Percentiles rank a stretch among this genome's conserved stretches.
These are phyloP conservation scores for Thelonectria olida DNA, from an alignment of 2,329 filamentous ascomycete species.

Conservation along the genomic window DNA sequence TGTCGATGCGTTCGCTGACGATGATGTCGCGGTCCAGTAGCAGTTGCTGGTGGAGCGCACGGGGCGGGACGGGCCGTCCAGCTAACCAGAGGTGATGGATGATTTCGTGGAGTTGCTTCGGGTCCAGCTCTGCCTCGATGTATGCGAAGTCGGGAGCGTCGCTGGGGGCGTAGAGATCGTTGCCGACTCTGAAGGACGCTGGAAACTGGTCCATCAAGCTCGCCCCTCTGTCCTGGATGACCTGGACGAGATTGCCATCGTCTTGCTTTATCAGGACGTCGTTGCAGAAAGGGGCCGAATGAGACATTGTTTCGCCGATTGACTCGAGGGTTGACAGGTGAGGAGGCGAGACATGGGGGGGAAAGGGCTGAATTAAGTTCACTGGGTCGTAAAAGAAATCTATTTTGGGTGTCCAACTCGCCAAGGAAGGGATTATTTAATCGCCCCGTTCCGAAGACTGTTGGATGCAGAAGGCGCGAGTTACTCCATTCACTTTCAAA, in stretches of 20 bases:
- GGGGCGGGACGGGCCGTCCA: conserved; percentile 45
- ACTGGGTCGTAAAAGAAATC: not conserved
- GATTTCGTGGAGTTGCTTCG: conserved; percentile 16
- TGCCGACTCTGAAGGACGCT: conserved; percentile 2
- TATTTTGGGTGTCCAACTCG: not conserved
- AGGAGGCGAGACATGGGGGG: not conserved
- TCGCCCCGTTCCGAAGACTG: not conserved
- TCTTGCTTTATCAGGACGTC: not conserved
- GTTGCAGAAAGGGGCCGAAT: conserved; percentile 6
- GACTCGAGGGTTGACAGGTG: not conserved
- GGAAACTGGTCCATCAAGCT: conserved; percentile 9
- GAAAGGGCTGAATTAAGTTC: not conserved
- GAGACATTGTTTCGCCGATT: conserved; percentile 1
- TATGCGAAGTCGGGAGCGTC: not conserved
- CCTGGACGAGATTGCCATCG: not conserved
- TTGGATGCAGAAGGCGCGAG: not conserved
- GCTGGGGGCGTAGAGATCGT: conserved; percentile 7
- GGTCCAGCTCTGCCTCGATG: conserved; percentile 10
- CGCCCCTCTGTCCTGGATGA: not conserved
- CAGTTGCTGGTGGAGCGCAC: conserved; percentile 49
- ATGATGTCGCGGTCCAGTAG: conserved; percentile 45
- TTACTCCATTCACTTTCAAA: too few species aligned
- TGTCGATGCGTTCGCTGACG: conserved; percentile 49
- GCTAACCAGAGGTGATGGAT: conserved; percentile 32
- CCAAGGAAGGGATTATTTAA: not conserved